Percentiles rank a stretch among this genome's conserved stretches.
Conservation (phyloP, 2,329 filamentous ascomycete genomes). For the Penicillium verrucosum region DNA sequence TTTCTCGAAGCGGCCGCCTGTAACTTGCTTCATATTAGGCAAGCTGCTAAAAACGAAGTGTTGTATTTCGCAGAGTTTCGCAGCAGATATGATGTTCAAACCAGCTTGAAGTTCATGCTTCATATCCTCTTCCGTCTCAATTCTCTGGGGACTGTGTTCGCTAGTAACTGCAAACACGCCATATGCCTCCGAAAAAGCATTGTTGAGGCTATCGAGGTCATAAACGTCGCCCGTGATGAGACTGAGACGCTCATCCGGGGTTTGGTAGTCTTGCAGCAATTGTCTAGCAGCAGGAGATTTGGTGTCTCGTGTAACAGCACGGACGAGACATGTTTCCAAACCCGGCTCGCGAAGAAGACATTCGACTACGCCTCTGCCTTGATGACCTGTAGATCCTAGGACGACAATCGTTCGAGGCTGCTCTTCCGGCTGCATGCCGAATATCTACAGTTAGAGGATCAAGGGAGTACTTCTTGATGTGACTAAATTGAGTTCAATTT, state of each 20-base stretch:
- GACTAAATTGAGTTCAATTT: not conserved
- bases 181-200: not conserved
- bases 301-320: not conserved
- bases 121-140: not conserved
- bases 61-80: not conserved
- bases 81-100: not conserved
- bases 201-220: not conserved
- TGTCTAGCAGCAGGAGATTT: not conserved
- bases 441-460: not conserved
- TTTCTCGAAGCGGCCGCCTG: not conserved
- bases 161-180: not conserved
- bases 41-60: not conserved
- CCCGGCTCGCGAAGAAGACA: not conserved
- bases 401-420: not conserved
- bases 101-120: not conserved
- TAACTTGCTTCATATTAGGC: not conserved
- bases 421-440: not conserved
- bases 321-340: not conserved
- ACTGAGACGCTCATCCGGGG: not conserved
- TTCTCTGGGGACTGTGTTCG: not conserved
- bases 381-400: not conserved
- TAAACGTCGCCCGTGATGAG: not conserved
- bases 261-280: not conserved
- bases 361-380: not conserved
- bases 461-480: not conserved